Evolutionary conservation across 164 flowering plant genomes (phyloP).

Genomic region (Tetrastigma voinierianum): DNA sequence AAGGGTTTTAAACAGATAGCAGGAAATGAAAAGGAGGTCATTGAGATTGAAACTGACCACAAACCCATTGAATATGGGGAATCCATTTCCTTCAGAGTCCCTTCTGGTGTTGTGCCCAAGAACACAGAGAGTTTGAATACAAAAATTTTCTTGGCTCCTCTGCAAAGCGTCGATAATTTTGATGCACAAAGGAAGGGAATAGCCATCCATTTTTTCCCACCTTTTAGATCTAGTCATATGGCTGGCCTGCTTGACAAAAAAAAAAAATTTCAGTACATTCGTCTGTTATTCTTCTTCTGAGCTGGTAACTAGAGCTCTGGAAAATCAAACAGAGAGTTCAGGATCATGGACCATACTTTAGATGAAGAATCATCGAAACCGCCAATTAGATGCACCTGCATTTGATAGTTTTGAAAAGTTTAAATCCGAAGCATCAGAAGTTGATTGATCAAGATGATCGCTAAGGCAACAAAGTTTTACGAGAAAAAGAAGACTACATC

Average conservation of each 20-base stretch:
- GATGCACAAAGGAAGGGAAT: slow-evolving; percentile 73
- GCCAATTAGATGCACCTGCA: slow-evolving; percentile 95
- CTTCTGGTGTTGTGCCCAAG: slow-evolving; percentile 76
- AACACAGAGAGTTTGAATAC: slow-evolving; percentile 65
- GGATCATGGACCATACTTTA: slow-evolving; percentile 44
- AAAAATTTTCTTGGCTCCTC: slow-evolving; percentile 48
- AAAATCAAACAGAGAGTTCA: slow-evolving; percentile 25
- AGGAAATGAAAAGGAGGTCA: background rate
- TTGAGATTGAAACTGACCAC: slow-evolving; percentile 49
- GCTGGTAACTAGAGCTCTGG: slow-evolving; percentile 13
- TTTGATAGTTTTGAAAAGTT: slow-evolving; percentile 2
- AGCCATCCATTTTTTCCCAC: slow-evolving; percentile 30
- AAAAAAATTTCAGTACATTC: slow-evolving; percentile 17
- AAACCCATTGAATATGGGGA: slow-evolving; percentile 67
- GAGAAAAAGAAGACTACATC: slow-evolving; percentile 45
- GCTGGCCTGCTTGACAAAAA: slow-evolving; percentile 46
- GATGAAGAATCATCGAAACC: slow-evolving; percentile 65
- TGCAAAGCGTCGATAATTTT: slow-evolving; percentile 60
- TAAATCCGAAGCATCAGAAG: background rate
- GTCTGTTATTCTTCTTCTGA: slow-evolving; percentile 19
- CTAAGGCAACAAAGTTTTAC: background rate
- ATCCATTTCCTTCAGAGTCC: slow-evolving; percentile 63
- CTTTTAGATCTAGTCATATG: slow-evolving; percentile 19
- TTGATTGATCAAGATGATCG: background rate
- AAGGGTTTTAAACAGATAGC: background rate